A percentile compares a stretch with the other conserved stretches of the same genome.
Conservation (phyloP, 1,284 basidiomycete species). For the Bondarzewia mesenterica region DNA sequence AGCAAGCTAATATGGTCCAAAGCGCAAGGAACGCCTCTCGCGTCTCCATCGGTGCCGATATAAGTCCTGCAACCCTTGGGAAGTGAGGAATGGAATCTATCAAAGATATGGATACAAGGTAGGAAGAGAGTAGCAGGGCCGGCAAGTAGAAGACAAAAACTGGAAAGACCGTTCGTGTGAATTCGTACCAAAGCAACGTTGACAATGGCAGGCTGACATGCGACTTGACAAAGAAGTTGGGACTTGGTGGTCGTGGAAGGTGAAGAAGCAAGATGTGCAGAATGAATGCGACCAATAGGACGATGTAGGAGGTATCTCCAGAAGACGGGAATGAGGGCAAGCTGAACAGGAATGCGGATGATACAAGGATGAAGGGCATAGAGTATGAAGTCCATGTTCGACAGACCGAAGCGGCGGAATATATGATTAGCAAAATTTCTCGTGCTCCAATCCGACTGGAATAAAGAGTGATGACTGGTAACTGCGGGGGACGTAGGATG, state of each 20-base stretch:
- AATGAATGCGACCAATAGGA: conserved; percentile 31
- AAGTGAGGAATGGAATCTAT: conserved; percentile 23
- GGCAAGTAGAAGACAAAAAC: conserved; percentile 40
- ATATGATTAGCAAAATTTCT: conserved; percentile 29
- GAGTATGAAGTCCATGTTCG: conserved; percentile 16
- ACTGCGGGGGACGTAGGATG: conserved; percentile 32
- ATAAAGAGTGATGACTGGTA: conserved; percentile 17
- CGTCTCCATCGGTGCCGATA: conserved; percentile 35
- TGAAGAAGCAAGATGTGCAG: conserved; percentile 36
- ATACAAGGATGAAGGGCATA: conserved; percentile 23
- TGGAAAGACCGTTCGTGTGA: conserved; percentile 30
- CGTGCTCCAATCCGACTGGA: conserved; percentile 21
- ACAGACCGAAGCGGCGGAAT: conserved; percentile 25
- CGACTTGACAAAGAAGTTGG: conserved; percentile 31
- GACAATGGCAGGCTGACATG: conserved; percentile 34
- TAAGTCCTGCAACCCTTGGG: conserved; percentile 1
- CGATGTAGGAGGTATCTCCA: conserved; percentile 27
- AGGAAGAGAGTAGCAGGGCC: conserved; percentile 30
- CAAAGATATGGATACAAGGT: conserved; percentile 35
- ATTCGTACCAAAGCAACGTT: conserved; percentile 28
- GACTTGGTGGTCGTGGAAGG: conserved; percentile 32
- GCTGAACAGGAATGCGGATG: conserved; percentile 23
- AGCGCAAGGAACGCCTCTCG: conserved; percentile 33
- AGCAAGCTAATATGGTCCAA: conserved; percentile 26
- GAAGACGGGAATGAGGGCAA: conserved; percentile 30